A percentile compares a stretch with the other conserved stretches of the same genome.
Evolutionary conservation across 306 rosid species (phyloP).

Genomic region (Pterocarpus santalinus): DNA sequence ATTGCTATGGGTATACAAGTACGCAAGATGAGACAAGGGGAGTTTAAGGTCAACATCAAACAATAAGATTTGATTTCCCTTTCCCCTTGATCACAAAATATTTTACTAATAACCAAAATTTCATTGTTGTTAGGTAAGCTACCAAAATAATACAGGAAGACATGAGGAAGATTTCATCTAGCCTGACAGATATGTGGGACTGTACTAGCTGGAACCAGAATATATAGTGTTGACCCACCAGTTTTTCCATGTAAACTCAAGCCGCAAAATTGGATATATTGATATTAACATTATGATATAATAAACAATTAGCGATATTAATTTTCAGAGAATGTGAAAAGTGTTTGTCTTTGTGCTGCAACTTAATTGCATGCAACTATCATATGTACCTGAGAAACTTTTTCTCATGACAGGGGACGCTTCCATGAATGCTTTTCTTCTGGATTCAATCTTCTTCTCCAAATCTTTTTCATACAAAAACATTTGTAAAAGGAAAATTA

Average conservation of each 20-base stretch:
- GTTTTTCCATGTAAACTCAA: constrained; percentile 27
- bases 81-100: constrained; percentile 38
- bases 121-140: constrained; percentile 70
- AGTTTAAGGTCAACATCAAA: constrained; percentile 48
- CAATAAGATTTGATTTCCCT: constrained; percentile 36
- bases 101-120: constrained; percentile 35
- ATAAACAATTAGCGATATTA: neutral
- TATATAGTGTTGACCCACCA: constrained; percentile 42
- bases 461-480: constrained; percentile 46
- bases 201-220: constrained; percentile 39
- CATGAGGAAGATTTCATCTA: constrained; percentile 35
- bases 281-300: neutral
- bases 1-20: constrained; percentile 21
- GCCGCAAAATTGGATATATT: constrained; percentile 9
- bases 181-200: constrained; percentile 48
- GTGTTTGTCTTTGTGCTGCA: neutral
- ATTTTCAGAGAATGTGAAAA: constrained; percentile 7
- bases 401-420: constrained; percentile 57
- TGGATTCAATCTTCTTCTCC: constrained; percentile 63
- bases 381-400: constrained; percentile 65
- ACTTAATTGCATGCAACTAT: constrained; percentile 1
- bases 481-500: neutral
- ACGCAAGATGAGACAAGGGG: constrained; percentile 32
- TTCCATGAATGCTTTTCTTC: constrained; percentile 64
- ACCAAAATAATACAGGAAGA: constrained; percentile 59